phyloP scores from a whole-genome alignment of 73 alveolate genomes.

The Paramecium pentaurelia region DNA sequence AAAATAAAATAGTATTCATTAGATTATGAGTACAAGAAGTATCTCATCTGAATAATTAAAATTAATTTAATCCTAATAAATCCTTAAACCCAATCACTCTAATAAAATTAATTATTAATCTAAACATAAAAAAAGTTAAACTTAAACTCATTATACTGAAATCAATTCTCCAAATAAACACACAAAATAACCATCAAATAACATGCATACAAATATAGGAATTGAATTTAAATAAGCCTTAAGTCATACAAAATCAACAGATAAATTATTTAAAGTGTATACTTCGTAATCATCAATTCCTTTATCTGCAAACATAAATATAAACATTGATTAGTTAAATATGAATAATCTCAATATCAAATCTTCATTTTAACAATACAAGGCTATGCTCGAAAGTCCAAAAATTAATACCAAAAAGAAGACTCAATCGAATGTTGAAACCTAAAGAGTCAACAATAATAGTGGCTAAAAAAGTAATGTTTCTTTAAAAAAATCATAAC shows the following conservation, averaged over 20 bases:
- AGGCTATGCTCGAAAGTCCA: slow-evolving; percentile 32
- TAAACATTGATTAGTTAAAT: not conserved
- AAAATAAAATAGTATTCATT: slow-evolving; percentile 3
- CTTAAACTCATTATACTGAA: slow-evolving; percentile 38
- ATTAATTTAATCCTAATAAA: not conserved
- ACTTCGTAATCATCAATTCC: slow-evolving; percentile 24
- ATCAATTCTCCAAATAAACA: not conserved
- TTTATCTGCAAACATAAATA: not conserved
- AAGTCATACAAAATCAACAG: not conserved
- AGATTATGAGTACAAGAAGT: not conserved
- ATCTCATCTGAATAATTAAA: slow-evolving; percentile 34
- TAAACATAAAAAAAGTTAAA: slow-evolving; percentile 11
- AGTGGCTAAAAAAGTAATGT: not conserved
- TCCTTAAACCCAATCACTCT: not conserved
- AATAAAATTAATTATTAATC: not conserved
- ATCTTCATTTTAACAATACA: not conserved
- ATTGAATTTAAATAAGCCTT: not conserved
- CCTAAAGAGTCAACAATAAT: not conserved
- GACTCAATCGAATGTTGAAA: not conserved
- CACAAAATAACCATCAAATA: not conserved
- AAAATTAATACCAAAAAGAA: not conserved
- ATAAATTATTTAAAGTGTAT: not conserved
- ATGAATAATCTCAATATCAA: slow-evolving; percentile 14
- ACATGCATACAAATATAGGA: not conserved
- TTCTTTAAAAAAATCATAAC: not conserved